These are phyloP conservation scores for Polytrichum formosum DNA, from an alignment of 225 moss, liverwort and hornwort genomes.

Conservation along the genomic window DNA sequence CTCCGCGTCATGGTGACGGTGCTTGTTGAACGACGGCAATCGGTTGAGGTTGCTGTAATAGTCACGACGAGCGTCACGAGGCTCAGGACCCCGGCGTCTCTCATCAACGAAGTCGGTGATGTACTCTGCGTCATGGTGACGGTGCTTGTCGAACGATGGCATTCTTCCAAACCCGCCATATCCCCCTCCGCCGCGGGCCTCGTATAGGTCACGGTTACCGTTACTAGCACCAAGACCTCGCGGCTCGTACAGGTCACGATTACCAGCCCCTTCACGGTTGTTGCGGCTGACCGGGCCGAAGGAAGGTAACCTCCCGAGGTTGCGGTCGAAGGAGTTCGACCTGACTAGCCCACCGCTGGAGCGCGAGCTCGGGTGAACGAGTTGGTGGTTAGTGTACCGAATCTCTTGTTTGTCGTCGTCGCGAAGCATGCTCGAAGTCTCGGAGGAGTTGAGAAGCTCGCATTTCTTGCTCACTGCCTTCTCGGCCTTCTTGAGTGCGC, in stretches of 20 bases:
- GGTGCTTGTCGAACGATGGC: constrained; percentile 36
- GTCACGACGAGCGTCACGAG: constrained; percentile 7
- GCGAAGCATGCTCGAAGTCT: background rate
- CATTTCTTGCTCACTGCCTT: constrained; percentile 44
- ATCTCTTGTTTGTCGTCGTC: background rate
- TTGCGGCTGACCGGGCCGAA: constrained; percentile 27
- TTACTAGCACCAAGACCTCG: background rate
- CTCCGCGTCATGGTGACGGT: constrained; percentile 37
- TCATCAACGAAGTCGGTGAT: constrained; percentile 14
- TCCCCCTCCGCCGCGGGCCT: constrained; percentile 12
- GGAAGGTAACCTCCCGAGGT: constrained; percentile 26
- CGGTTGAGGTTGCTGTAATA: constrained; percentile 6
- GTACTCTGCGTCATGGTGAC: constrained; percentile 42
- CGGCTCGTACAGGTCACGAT: background rate
- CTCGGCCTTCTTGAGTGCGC: constrained; percentile 30
- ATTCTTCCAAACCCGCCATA: constrained; percentile 29
- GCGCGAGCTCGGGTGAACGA: background rate
- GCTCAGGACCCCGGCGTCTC: constrained; percentile 4
- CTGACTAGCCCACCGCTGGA: background rate
- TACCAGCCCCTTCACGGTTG: background rate
- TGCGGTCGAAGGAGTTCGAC: constrained; percentile 1
- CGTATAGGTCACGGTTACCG: background rate
- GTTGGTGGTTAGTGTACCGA: background rate
- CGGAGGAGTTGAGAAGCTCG: constrained; percentile 23
- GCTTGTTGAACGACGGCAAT: constrained; percentile 34